These are phyloP conservation scores for Macaranga tanarius DNA, from an alignment of 441 rosid genomes.

Conservation along the genomic window DNA sequence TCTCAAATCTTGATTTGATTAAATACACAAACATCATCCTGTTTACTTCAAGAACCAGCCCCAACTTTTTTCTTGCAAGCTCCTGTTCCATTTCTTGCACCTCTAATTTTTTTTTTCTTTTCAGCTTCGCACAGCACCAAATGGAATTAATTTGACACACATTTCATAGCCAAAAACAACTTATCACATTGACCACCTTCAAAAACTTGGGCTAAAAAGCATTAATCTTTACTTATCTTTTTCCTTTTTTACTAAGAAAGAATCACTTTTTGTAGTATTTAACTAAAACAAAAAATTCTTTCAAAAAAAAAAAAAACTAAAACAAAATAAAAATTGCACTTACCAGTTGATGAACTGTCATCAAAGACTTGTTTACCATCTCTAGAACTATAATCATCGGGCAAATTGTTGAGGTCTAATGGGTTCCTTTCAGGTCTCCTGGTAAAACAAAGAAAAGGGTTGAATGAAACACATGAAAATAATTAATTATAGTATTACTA, in stretches of 20 bases:
- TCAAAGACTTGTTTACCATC: constrained; percentile 52
- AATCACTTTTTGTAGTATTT: too few species aligned
- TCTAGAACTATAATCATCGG: constrained; percentile 54
- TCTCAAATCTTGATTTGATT: constrained; percentile 8
- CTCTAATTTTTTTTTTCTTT: constrained; percentile 5
- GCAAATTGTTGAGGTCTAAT: constrained; percentile 95
- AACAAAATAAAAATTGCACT: constrained; percentile 13
- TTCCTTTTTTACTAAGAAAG: too few species aligned
- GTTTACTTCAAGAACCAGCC: background rate
- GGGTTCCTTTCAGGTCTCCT: constrained; percentile 77
- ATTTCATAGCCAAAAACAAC: background rate
- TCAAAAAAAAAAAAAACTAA: background rate
- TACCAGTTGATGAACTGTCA: constrained; percentile 48
- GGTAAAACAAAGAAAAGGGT: constrained; percentile 15
- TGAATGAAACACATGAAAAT: background rate
- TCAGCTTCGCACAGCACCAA: background rate
- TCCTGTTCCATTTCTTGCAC: background rate
- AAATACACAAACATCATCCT: background rate
- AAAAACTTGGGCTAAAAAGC: background rate
- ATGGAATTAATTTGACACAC: background rate
- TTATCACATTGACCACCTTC: background rate
- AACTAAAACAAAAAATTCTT: background rate
- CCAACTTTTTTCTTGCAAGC: background rate
- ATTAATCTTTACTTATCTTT: background rate
- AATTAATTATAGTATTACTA: background rate